A percentile compares a stretch with the other conserved stretches of the same genome.
These are phyloP conservation scores for Hyaloperonospora brassicae DNA, from an alignment of 352 stramenopile genomes.

Conservation along the genomic window DNA sequence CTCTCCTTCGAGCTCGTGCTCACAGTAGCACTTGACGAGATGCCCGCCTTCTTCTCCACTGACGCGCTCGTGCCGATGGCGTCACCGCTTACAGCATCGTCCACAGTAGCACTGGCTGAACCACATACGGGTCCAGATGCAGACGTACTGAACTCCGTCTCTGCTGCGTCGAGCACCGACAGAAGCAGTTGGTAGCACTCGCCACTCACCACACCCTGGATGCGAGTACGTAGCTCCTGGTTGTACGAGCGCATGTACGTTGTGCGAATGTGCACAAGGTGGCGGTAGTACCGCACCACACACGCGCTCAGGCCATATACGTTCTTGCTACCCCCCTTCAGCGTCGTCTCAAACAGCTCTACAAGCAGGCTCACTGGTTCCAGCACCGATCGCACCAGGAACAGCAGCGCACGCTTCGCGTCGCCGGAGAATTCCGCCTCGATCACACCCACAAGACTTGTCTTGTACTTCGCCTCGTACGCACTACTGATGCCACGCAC, in stretches of 20 bases:
- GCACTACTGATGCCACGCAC: constrained; percentile 35
- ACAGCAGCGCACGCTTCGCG: constrained; percentile 35
- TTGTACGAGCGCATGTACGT: constrained; percentile 50
- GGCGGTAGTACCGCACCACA: constrained; percentile 58
- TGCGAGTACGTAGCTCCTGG: constrained; percentile 28
- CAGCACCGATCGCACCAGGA: constrained; percentile 37
- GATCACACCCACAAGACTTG: constrained; percentile 40
- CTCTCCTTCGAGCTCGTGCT: constrained; percentile 1
- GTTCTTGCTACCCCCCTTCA: constrained; percentile 58
- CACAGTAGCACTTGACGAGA: constrained; percentile 3
- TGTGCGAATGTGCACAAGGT: constrained; percentile 29
- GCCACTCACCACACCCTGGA: constrained; percentile 20
- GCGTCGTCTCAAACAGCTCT: constrained; percentile 50
- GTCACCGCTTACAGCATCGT: constrained; percentile 7
- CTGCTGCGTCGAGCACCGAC: constrained; percentile 18
- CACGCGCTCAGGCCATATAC: constrained; percentile 49
- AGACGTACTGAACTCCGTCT: constrained; percentile 12
- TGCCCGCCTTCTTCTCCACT: constrained; percentile 14
- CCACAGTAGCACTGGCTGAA: constrained; percentile 9
- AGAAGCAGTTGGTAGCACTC: constrained; percentile 20
- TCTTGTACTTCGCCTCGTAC: constrained; percentile 57
- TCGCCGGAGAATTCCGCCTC: constrained; percentile 52
- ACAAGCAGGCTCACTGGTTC: constrained; percentile 45
- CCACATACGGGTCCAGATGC: constrained; percentile 5
- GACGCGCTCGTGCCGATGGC: constrained; percentile 4